phyloP scores from a whole-genome alignment of 2,329 filamentous ascomycete species.

The Aureobasidium pullulans region DNA sequence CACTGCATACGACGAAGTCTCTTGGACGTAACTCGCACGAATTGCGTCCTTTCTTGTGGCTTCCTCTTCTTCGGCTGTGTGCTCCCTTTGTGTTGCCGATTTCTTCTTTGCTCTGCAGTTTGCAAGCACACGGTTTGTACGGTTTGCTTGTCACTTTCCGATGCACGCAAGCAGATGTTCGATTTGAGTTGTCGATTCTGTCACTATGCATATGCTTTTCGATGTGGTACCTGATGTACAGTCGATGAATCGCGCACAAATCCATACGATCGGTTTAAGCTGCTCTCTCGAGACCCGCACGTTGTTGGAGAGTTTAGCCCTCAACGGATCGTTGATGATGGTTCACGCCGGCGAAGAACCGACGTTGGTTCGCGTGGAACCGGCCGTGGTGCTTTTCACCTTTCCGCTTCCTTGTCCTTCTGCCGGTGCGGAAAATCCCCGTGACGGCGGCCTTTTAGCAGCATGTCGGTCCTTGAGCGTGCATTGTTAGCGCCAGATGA shows the following conservation, averaged over 20 bases:
- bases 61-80: not conserved
- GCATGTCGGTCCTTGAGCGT: not conserved
- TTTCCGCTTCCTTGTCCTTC: not conserved
- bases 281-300: not conserved
- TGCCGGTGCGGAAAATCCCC: not conserved
- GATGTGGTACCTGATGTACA: conserved; percentile 7
- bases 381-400: not conserved
- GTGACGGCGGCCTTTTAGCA: not conserved
- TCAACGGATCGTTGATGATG: not conserved
- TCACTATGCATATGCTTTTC: conserved; percentile 5
- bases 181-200: conserved; percentile 5
- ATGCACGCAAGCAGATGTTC: not conserved
- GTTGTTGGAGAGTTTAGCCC: not conserved
- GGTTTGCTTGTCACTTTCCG: not conserved
- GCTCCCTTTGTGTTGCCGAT: not conserved
- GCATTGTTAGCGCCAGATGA: conserved; percentile 1
- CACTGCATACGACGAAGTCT: not conserved
- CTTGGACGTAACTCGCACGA: not conserved
- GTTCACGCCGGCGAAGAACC: conserved; percentile 7
- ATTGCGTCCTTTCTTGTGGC: not conserved
- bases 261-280: not conserved
- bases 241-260: not conserved
- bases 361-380: conserved; percentile 1
- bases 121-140: not conserved
- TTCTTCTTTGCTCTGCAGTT: not conserved